Conservation (phyloP, 1,139 yeast genomes). For the Candida sp. region DNA sequence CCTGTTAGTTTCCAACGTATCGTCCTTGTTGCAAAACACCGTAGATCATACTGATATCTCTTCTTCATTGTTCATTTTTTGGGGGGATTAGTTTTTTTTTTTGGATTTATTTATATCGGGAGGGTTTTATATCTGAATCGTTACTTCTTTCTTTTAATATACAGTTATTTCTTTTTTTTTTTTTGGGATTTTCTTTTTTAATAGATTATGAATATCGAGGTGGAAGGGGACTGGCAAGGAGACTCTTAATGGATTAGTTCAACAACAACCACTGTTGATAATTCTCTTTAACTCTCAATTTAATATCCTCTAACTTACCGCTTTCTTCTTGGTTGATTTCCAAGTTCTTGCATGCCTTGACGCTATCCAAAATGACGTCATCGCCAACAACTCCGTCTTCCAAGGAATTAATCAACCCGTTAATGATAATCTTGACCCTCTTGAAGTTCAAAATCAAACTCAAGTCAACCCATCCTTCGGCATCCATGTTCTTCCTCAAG, state of each 20-base stretch:
- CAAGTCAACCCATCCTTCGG: conserved; percentile 72
- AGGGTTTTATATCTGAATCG: background rate
- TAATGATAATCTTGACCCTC: conserved; percentile 64
- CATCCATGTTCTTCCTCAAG: conserved; percentile 80
- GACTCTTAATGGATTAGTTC: background rate
- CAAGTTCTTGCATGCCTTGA: conserved; percentile 42
- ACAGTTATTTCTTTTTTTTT: background rate
- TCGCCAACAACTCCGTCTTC: conserved; percentile 22
- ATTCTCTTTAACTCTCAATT: conserved; percentile 46
- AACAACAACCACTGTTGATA: conserved; percentile 50
- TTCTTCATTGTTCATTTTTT: background rate
- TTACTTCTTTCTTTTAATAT: background rate
- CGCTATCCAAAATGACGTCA: conserved; percentile 34
- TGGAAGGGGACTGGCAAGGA: no score
- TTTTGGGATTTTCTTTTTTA: background rate
- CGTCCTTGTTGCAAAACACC: background rate
- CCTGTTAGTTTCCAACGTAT: no score
- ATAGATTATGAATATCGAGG: background rate
- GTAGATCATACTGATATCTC: background rate
- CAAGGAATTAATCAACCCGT: conserved; percentile 40
- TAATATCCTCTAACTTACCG: conserved; percentile 32
- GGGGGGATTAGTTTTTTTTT: background rate
- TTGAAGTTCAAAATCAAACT: conserved; percentile 69
- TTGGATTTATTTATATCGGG: background rate
- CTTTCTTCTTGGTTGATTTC: conserved; percentile 39